Evolutionary conservation across 169 alveolate genomes (phyloP), one percentile per base, ranked within the genome.

Genomic region (Sarcocystis neurona): DNA sequence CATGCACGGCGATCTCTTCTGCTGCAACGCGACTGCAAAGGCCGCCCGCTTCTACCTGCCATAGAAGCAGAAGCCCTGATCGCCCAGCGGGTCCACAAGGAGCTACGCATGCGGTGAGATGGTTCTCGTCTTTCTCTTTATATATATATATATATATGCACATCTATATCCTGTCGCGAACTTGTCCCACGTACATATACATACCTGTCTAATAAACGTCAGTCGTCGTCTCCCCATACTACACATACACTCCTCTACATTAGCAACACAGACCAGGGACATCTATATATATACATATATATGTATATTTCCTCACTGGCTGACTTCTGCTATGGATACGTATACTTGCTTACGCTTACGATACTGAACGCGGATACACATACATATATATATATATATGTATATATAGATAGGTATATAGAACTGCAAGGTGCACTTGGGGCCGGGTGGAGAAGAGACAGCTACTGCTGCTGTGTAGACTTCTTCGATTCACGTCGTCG

Each of bases 21-120:
- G 68, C 46, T 77, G 8, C 60, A 47, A 77, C 60, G n/a, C 5
- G 85, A 77, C 68, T 47, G 68, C 60, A 15, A 32, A 27, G 85
- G 85, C 5, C 66, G 85, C 27, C 85, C 85, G 0, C 68, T 77
- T 39, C 85, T 77, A 20, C 85, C 85, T n/a, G 8, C 60, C 85
- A 77, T 77, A 2, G 85, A 77, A 44, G 68, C 85, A 41, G 85
- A 77, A 68, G 70, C 70, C 6, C 60, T 77, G 85, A 30, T 77
- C 20, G 85, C 70, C 2, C 85, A 77, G 20, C 39, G 60, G 8
- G 85, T 77, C 27, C 46, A 43, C 10, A 47, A 77, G 85, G 85
- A 77, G n/a, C 85, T 77, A 20, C 4, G 85, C n/a, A 27, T 37
- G 34, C 79, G 32, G 79, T 68, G 12, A 2, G 75, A 15, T 27